phyloP scores from a whole-genome alignment of 1,284 basidiomycete genomes.

The Trichosporon sp. region DNA sequence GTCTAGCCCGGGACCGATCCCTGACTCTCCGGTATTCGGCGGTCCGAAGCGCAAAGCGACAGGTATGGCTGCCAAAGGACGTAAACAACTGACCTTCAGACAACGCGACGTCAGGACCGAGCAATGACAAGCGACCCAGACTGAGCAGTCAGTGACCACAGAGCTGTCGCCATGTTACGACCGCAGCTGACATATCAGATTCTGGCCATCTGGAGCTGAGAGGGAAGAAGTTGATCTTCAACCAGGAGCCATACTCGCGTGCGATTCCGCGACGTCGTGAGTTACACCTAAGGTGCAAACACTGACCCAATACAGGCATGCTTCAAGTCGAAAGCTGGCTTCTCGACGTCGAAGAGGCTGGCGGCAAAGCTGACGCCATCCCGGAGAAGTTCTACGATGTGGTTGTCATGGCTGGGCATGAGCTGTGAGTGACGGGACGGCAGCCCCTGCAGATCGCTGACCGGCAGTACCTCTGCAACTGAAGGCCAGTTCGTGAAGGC shows the following conservation, averaged over 20 bases:
- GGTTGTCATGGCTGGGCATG: constrained; percentile 37
- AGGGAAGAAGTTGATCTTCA: constrained; percentile 27
- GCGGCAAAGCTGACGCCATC: constrained; percentile 20
- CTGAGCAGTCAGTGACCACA: neutral
- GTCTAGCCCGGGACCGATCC: constrained; percentile 9
- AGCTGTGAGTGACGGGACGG: constrained; percentile 26
- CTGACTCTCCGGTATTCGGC: neutral
- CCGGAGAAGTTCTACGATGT: constrained; percentile 33
- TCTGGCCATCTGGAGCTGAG: constrained; percentile 26
- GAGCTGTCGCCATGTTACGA: too few species aligned
- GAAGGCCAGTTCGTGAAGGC: constrained; percentile 31
- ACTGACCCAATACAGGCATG: constrained; percentile 6
- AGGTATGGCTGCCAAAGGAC: neutral
- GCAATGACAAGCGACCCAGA: constrained; percentile 7
- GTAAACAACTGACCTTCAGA: neutral
- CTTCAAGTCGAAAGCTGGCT: constrained; percentile 33
- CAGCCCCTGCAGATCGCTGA: neutral
- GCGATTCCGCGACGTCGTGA: constrained; percentile 26
- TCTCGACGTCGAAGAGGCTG: constrained; percentile 27
- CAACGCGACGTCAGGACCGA: neutral
- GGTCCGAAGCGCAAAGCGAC: constrained; percentile 11
- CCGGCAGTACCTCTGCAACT: constrained; percentile 21
- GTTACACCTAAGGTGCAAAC: neutral
- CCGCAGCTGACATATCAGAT: neutral
- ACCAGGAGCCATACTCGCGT: constrained; percentile 20